A percentile compares a stretch with the other conserved stretches of the same genome.
These are phyloP conservation scores for Magnolia kwangsiensis DNA, from an alignment of 164 flowering plant species.

Conservation along the genomic window DNA sequence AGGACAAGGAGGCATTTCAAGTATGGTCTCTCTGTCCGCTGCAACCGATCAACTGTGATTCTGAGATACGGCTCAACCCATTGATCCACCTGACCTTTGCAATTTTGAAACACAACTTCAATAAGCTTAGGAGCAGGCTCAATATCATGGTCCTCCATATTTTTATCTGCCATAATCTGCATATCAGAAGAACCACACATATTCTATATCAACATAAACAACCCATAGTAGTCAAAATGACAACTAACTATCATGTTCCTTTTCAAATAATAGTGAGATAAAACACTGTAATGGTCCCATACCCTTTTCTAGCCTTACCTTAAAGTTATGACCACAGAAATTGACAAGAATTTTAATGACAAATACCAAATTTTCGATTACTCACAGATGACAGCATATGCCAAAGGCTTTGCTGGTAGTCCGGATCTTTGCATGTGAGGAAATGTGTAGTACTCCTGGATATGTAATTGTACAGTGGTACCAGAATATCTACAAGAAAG, in stretches of 20 bases:
- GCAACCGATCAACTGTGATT: conserved; percentile 74
- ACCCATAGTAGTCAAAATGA: no score
- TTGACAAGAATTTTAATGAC: neutral
- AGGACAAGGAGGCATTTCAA: conserved; percentile 84
- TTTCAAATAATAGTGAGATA: no score
- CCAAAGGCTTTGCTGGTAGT: conserved; percentile 98
- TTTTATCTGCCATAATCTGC: conserved; percentile 82
- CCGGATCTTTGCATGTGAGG: conserved; percentile 84
- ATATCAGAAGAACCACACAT: neutral
- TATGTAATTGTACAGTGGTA: conserved; percentile 92
- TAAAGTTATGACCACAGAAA: neutral
- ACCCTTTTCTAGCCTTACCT: neutral
- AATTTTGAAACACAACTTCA: conserved; percentile 85
- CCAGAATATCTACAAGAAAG: conserved; percentile 71
- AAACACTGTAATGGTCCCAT: neutral
- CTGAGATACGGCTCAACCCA: conserved; percentile 97
- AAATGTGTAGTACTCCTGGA: conserved; percentile 89
- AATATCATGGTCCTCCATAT: conserved; percentile 85
- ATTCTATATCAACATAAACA: neutral
- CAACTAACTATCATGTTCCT: no score
- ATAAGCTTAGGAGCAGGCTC: conserved; percentile 98
- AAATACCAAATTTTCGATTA: neutral
- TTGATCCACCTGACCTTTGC: conserved; percentile 91
- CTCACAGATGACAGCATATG: conserved; percentile 80
- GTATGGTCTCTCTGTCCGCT: conserved; percentile 61